Conservation (phyloP, 2,329 filamentous ascomycete genomes). For the Colletotrichum liriopes region DNA sequence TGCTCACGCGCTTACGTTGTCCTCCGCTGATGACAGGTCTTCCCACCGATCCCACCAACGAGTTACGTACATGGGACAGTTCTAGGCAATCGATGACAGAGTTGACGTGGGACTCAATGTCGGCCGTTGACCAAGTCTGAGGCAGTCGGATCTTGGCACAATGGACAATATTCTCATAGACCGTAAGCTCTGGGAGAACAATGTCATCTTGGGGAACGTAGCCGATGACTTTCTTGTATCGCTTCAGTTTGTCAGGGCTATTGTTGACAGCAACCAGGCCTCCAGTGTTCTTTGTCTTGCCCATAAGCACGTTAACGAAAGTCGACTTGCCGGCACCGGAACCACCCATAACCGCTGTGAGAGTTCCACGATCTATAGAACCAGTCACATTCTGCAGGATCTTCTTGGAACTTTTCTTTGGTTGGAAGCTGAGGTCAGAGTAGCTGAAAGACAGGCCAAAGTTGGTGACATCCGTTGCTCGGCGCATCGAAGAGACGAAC, state of each 20-base stretch:
- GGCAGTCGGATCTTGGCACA: constrained; percentile 70
- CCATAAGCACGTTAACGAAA: constrained; percentile 74
- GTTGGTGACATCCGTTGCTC: constrained; percentile 64
- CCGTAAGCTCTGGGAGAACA: constrained; percentile 72
- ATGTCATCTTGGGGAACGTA: constrained; percentile 76
- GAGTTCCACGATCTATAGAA: constrained; percentile 66
- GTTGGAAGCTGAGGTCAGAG: constrained; percentile 64
- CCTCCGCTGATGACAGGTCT: constrained; percentile 70
- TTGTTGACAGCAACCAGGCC: constrained; percentile 69
- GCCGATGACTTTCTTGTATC: constrained; percentile 73
- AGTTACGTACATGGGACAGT: constrained; percentile 66
- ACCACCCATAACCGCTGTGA: constrained; percentile 74
- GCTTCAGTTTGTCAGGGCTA: constrained; percentile 61
- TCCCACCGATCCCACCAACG: constrained; percentile 65
- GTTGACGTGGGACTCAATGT: constrained; percentile 69
- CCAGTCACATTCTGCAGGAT: constrained; percentile 70
- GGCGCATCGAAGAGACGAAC: constrained; percentile 69
- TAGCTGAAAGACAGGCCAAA: constrained; percentile 71
- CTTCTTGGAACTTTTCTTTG: constrained; percentile 59
- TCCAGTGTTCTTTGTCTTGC: constrained; percentile 66
- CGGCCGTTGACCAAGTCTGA: constrained; percentile 63
- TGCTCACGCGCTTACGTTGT: constrained; percentile 72
- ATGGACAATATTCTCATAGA: constrained; percentile 74
- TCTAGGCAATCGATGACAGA: constrained; percentile 69
- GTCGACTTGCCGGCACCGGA: constrained; percentile 74